These are phyloP conservation scores for Globisporangium orthogonon DNA, from an alignment of 352 stramenopile species.

Conservation along the genomic window DNA sequence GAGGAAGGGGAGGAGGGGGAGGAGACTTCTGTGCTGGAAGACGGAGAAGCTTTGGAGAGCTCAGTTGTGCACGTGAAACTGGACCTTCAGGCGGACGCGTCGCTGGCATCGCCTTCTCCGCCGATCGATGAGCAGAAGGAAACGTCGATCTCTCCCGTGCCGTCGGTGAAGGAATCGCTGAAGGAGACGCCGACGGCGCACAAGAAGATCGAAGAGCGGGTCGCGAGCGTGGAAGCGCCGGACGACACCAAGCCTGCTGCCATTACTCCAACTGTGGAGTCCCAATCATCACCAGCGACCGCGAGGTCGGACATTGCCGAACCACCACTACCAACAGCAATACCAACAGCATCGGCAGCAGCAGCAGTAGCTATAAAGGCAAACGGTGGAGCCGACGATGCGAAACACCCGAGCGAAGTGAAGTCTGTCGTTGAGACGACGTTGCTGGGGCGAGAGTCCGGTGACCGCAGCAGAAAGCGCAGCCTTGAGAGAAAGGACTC, in stretches of 20 bases:
- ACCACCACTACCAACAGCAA: no score
- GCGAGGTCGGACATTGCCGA: no score
- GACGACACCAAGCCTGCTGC: neutral
- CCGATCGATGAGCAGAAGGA: constrained; percentile 13
- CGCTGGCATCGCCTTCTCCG: neutral
- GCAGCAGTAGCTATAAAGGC: no score
- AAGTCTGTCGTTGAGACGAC: neutral
- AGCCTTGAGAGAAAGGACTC: constrained; percentile 27
- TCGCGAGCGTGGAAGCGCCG: neutral
- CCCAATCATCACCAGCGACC: no score
- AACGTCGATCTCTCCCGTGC: constrained; percentile 13
- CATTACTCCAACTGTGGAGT: neutral
- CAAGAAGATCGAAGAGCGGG: constrained; percentile 5
- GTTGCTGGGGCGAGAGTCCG: neutral
- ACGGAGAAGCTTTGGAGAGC: neutral
- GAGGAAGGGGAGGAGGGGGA: constrained; percentile 4
- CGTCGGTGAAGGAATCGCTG: constrained; percentile 12
- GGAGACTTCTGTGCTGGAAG: constrained; percentile 2
- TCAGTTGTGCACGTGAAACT: neutral
- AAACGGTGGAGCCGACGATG: neutral
- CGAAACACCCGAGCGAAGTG: neutral
- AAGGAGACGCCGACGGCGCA: constrained; percentile 1
- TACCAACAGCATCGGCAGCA: no score
- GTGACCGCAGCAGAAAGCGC: constrained; percentile 29
- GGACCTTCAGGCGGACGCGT: neutral